A percentile compares a stretch with the other conserved stretches of the same genome.
These are phyloP conservation scores for Colletotrichum trifolii DNA, from an alignment of 2,329 filamentous ascomycete species.

Conservation along the genomic window DNA sequence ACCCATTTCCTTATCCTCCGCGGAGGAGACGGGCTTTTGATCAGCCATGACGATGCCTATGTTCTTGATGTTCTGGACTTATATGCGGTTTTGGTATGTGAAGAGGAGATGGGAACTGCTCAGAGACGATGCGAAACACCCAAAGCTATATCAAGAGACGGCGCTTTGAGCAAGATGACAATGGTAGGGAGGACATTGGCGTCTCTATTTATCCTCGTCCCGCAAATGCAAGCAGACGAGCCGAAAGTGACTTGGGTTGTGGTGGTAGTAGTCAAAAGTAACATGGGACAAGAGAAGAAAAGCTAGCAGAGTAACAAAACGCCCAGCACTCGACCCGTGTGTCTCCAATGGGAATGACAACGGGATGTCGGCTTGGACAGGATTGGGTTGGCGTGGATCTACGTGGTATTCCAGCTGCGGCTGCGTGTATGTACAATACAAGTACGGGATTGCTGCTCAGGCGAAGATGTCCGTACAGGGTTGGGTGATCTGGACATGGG, in stretches of 20 bases:
- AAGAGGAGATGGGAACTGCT: neutral
- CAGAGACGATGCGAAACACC: too few relatives aligned
- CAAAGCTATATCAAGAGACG: too few relatives aligned
- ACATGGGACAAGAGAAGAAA: slow-evolving; percentile 5
- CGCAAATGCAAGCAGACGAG: neutral
- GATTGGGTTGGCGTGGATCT: slow-evolving; percentile 23
- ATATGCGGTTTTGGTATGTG: neutral
- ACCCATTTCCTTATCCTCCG: slow-evolving; percentile 38
- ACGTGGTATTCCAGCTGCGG: neutral
- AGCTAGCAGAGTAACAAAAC: slow-evolving; percentile 15
- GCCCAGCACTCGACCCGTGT: slow-evolving; percentile 28
- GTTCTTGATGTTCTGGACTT: neutral
- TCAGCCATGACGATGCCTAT: slow-evolving; percentile 41
- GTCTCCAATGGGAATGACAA: slow-evolving; percentile 12
- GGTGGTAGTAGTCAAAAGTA: slow-evolving; percentile 14
- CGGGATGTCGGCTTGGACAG: slow-evolving; percentile 3
- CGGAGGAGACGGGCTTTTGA: slow-evolving; percentile 17
- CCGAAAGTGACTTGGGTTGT: neutral
- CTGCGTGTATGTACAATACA: neutral
- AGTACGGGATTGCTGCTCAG: neutral
- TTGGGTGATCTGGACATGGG: slow-evolving; percentile 19
- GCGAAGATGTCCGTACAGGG: neutral
- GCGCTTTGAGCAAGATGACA: neutral
- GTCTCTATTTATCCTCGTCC: slow-evolving; percentile 29
- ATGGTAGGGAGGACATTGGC: slow-evolving; percentile 31